A percentile compares a stretch with the other conserved stretches of the same genome.
Conservation (phyloP, 176 grass and related monocot genomes). For the Thalia dealbata region DNA sequence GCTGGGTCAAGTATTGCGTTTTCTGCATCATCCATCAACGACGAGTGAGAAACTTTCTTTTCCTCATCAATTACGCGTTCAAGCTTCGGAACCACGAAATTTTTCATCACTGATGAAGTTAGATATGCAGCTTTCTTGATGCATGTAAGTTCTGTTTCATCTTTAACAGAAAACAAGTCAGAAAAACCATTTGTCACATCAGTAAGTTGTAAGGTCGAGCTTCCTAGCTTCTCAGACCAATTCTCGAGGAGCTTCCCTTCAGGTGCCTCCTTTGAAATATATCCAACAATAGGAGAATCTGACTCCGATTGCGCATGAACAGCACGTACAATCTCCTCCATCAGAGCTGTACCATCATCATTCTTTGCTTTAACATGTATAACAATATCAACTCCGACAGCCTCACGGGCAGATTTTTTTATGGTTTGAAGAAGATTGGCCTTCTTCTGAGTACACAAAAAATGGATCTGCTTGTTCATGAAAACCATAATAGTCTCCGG, state of each 20-base stretch:
- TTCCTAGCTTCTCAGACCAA: constrained; percentile 56
- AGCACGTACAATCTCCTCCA: constrained; percentile 57
- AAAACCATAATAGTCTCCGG: constrained; percentile 90
- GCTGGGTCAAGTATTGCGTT: constrained; percentile 74
- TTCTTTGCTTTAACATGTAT: constrained; percentile 77
- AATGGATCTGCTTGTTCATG: constrained; percentile 58
- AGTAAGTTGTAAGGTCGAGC: constrained; percentile 36
- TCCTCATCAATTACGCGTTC: constrained; percentile 83
- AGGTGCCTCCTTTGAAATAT: constrained; percentile 64
- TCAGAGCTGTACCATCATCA: constrained; percentile 50
- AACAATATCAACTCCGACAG: constrained; percentile 55
- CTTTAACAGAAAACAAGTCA: constrained; percentile 60
- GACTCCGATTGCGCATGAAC: constrained; percentile 46
- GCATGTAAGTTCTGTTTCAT: constrained; percentile 33
- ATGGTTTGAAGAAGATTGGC: constrained; percentile 51
- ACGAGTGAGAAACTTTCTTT: constrained; percentile 69
- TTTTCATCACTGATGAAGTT: constrained; percentile 66
- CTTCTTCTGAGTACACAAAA: constrained; percentile 76
- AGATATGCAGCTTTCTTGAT: constrained; percentile 77
- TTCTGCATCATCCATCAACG: constrained; percentile 81
- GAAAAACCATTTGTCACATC: constrained; percentile 73
- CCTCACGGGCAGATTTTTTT: constrained; percentile 60
- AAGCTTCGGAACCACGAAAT: constrained; percentile 85
- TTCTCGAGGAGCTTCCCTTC: constrained; percentile 85
- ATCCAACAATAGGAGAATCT: constrained; percentile 44